A percentile compares a stretch with the other conserved stretches of the same genome.
These are phyloP conservation scores for Argentina anserina DNA, from an alignment of 306 rosid species.

Conservation along the genomic window DNA sequence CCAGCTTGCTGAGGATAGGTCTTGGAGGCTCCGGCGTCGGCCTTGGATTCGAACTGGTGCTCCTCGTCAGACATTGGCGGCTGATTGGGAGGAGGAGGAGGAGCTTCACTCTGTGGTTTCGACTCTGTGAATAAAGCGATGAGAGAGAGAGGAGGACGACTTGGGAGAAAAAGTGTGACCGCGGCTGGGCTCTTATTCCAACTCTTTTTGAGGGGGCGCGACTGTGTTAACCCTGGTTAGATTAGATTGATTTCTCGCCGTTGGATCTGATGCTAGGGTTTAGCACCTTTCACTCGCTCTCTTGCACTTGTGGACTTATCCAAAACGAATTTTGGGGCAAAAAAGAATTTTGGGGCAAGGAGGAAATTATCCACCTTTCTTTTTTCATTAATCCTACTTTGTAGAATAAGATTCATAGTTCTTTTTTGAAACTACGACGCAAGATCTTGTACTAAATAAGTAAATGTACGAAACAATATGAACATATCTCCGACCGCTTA, in stretches of 20 bases:
- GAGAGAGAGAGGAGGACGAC: slow-evolving; percentile 2
- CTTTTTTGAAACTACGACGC: too few relatives aligned
- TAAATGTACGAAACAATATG: too few relatives aligned
- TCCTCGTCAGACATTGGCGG: slow-evolving; percentile 61
- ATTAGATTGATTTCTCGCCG: neutral
- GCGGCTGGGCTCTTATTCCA: slow-evolving; percentile 3
- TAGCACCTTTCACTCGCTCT: neutral
- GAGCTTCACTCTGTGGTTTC: neutral
- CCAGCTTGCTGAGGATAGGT: slow-evolving; percentile 71
- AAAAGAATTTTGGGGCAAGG: neutral
- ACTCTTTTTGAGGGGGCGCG: neutral
- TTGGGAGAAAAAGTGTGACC: neutral
- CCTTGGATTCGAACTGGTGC: slow-evolving; percentile 65
- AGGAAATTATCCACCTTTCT: neutral
- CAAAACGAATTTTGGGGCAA: neutral
- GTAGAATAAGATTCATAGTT: too few relatives aligned
- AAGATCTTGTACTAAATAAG: too few relatives aligned
- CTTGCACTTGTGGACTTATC: neutral
- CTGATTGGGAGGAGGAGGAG: neutral
- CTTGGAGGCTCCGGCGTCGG: slow-evolving; percentile 70
- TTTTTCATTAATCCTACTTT: too few relatives aligned
- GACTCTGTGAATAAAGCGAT: neutral
- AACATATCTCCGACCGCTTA: too few relatives aligned
- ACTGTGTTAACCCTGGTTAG: slow-evolving; percentile 10
- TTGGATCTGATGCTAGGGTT: slow-evolving; percentile 2